Base-by-base conservation (phyloP, 2,329 filamentous ascomycete species). In the Geosmithia putterillii region DNA sequence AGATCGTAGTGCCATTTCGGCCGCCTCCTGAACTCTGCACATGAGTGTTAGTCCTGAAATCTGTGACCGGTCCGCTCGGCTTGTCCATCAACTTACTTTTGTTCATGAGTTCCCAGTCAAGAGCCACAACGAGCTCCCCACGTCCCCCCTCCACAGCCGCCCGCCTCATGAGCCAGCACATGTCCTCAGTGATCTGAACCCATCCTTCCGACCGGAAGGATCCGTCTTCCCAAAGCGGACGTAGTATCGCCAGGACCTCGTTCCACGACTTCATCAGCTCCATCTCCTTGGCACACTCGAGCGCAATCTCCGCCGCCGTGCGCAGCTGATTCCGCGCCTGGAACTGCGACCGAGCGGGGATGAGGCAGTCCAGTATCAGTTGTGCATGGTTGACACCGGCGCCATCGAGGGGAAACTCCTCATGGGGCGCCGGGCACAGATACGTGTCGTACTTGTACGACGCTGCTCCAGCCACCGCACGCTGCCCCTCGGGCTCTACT, bases 31-130 rank as follows among this genome's bases (percentile, higher is more conserved):
- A 79, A 82, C 42, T 61, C 76, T 78, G 44, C 35, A 39, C 14
- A 10, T 20, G 12, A 2, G 39, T 3, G 14, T 41, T 38, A 40
- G 43, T n/a, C 8, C 15, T 14, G 17, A 22, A 21, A 25, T 18
- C 36, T 18, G 18, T 3, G n/a, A 12, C 10, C 3, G 28, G 10
- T 9, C 6, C 12, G 38, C 35, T 15, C 18, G n/a, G n/a, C n/a
- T n/a, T n/a, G n/a, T n/a, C 10, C 15, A 19, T 4, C 65, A 73
- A 56, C 74, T 56, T 60, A 79, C 76, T 66, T 38, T 59, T 70
- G 45, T 76, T 68, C 56, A 82, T 64, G 38, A 83, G 62, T 53
- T 83, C 79, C 74, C 80, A 81, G 52, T 81, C 77, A 42, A 80
- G 71, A 22, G 76, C 67, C 32, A 83, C 59, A 8, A 82, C 66